Conservation (phyloP, 768 basidiomycete genomes). For the Filobasidium floriforme region DNA sequence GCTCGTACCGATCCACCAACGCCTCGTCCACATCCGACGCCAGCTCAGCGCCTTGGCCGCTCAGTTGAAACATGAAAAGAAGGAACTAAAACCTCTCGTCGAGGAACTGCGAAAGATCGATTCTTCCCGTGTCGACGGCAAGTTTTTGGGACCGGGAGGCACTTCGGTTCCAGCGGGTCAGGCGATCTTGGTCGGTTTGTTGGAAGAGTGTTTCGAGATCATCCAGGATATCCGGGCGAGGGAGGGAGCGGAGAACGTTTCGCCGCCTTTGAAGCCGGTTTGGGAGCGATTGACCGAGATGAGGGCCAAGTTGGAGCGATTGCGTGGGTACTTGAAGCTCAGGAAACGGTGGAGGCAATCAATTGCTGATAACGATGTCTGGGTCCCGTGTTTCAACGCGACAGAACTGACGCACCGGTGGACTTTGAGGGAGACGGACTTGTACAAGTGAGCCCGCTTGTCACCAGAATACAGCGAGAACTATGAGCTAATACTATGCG, state of each 20-base stretch:
- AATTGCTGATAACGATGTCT: no score
- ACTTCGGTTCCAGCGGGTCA: constrained; percentile 77
- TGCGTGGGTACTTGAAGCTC: constrained; percentile 49
- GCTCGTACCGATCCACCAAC: constrained; percentile 81
- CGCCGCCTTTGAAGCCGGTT: constrained; percentile 77
- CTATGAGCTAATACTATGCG: neutral
- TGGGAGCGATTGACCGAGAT: constrained; percentile 84
- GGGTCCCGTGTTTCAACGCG: no score
- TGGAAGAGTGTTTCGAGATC: constrained; percentile 96
- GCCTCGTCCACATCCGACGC: constrained; percentile 75
- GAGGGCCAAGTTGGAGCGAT: constrained; percentile 75
- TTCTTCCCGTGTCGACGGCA: constrained; percentile 74
- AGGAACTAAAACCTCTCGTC: constrained; percentile 78
- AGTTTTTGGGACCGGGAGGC: constrained; percentile 85
- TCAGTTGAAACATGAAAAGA: constrained; percentile 67
- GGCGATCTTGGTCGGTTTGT: constrained; percentile 77
- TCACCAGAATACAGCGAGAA: neutral
- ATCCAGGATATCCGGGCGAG: constrained; percentile 88
- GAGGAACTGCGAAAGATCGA: constrained; percentile 95
- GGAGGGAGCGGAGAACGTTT: constrained; percentile 69
- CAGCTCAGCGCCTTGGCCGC: constrained; percentile 81
- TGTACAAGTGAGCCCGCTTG: constrained; percentile 43
- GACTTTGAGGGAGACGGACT: constrained; percentile 72
- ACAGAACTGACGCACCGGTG: constrained; percentile 84
- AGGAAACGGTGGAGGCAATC: no score